These are phyloP conservation scores for Pseudoperonospora humuli DNA, from an alignment of 352 stramenopile species.

Conservation along the genomic window DNA sequence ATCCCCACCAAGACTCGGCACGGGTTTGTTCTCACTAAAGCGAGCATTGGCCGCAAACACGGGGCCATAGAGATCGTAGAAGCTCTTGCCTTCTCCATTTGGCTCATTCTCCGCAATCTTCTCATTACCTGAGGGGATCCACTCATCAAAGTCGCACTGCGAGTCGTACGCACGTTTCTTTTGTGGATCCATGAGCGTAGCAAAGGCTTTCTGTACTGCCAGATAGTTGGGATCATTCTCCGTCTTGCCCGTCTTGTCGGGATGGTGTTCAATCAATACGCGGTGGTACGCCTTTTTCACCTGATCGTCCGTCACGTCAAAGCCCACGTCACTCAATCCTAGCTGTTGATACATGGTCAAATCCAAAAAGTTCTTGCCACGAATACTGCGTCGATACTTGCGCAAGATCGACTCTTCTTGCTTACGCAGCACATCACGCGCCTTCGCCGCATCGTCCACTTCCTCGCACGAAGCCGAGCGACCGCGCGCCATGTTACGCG, in stretches of 20 bases:
- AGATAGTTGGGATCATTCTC: slow-evolving; percentile 88
- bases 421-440: slow-evolving; percentile 52
- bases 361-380: slow-evolving; percentile 74
- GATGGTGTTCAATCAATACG: slow-evolving; percentile 84
- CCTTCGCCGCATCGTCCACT: slow-evolving; percentile 54
- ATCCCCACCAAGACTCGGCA: slow-evolving; percentile 62
- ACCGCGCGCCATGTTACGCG: slow-evolving; percentile 65
- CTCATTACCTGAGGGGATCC: slow-evolving; percentile 63
- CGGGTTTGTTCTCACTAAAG: slow-evolving; percentile 77
- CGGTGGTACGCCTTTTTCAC: slow-evolving; percentile 87
- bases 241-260: slow-evolving; percentile 83
- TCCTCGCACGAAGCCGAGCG: slow-evolving; percentile 73
- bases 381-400: slow-evolving; percentile 79
- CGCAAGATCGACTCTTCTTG: slow-evolving; percentile 57
- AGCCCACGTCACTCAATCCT: slow-evolving; percentile 61
- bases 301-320: slow-evolving; percentile 75
- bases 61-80: slow-evolving; percentile 80
- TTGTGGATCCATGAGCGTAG: slow-evolving; percentile 67
- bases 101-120: slow-evolving; percentile 71
- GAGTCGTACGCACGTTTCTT: slow-evolving; percentile 85
- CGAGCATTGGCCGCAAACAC: slow-evolving; percentile 71
- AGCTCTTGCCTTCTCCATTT: slow-evolving; percentile 58
- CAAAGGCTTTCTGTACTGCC: slow-evolving; percentile 77
- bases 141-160: slow-evolving; percentile 84
- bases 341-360: slow-evolving; percentile 86